Conservation (phyloP, 1,284 basidiomycete genomes). For the Sanghuangporus weigelae region DNA sequence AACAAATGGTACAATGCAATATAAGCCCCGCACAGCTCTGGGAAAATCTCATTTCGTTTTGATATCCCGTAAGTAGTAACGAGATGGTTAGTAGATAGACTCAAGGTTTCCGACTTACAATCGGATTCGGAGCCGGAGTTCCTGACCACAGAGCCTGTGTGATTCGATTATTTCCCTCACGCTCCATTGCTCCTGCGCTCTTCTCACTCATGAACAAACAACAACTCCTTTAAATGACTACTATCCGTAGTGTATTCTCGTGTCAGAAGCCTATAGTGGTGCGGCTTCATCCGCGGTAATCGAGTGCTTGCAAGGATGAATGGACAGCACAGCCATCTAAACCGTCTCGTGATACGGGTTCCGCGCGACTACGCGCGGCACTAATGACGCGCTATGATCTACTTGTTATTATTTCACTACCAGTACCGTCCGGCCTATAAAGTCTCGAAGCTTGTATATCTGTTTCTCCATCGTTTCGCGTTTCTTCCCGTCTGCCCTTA, state of each 20-base stretch:
- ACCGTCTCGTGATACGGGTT: slow-evolving; percentile 9
- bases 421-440: neutral
- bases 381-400: slow-evolving; percentile 10
- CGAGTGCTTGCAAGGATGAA: neutral
- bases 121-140: neutral
- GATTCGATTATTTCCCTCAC: neutral
- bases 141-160: neutral
- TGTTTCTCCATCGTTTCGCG: neutral
- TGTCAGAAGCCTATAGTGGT: too few relatives aligned
- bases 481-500: neutral
- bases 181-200: neutral
- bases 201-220: neutral
- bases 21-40: too few relatives aligned
- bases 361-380: neutral
- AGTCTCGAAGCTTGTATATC: neutral
- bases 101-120: neutral
- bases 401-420: slow-evolving; percentile 1
- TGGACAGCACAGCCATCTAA: neutral
- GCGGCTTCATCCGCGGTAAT: too few relatives aligned
- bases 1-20: too few relatives aligned
- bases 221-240: neutral
- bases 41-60: neutral
- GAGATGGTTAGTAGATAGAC: neutral
- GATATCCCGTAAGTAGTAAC: neutral
- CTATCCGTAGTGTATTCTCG: too few relatives aligned